Conservation (phyloP, 2,329 filamentous ascomycete genomes). For the Orbilia brochopaga region DNA sequence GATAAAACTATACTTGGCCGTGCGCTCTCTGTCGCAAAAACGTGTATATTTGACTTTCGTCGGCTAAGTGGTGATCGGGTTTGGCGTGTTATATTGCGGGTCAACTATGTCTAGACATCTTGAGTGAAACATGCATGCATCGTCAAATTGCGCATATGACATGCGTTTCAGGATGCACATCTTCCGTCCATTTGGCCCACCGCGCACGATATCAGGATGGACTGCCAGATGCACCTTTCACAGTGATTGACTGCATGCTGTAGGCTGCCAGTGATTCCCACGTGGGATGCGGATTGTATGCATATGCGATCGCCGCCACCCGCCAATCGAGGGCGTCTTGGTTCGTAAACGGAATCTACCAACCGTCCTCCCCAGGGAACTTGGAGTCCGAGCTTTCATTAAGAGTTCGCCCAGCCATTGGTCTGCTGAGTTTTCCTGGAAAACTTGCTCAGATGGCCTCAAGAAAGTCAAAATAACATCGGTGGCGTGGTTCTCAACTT, state of each 20-base stretch:
- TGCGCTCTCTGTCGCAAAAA: not conserved
- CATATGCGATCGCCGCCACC: not conserved
- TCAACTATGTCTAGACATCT: slow-evolving; percentile 19
- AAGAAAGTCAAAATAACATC: not conserved
- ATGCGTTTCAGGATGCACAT: slow-evolving; percentile 15
- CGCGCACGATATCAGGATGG: not conserved
- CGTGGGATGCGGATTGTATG: slow-evolving; percentile 17
- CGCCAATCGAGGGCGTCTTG: slow-evolving; percentile 7
- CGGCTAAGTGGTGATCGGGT: slow-evolving; percentile 13
- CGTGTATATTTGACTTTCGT: slow-evolving; percentile 5
- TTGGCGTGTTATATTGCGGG: slow-evolving; percentile 4
- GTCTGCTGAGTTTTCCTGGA: not conserved
- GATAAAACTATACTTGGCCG: not conserved
- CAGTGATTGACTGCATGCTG: slow-evolving; percentile 12
- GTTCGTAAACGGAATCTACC: slow-evolving; percentile 44
- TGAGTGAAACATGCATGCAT: slow-evolving; percentile 41
- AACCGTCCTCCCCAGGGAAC: slow-evolving; percentile 2
- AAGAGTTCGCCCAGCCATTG: slow-evolving; percentile 13
- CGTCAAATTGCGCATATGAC: slow-evolving; percentile 16
- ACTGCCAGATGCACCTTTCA: not conserved
- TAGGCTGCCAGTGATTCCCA: slow-evolving; percentile 48
- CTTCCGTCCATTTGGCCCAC: not conserved
- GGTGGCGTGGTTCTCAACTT: slow-evolving; percentile 43
- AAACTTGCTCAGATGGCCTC: slow-evolving; percentile 44
- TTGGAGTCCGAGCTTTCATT: slow-evolving; percentile 14